Evolutionary conservation across 2,329 filamentous ascomycete species (phyloP).

Genomic region (Xylariaceae sp.): DNA sequence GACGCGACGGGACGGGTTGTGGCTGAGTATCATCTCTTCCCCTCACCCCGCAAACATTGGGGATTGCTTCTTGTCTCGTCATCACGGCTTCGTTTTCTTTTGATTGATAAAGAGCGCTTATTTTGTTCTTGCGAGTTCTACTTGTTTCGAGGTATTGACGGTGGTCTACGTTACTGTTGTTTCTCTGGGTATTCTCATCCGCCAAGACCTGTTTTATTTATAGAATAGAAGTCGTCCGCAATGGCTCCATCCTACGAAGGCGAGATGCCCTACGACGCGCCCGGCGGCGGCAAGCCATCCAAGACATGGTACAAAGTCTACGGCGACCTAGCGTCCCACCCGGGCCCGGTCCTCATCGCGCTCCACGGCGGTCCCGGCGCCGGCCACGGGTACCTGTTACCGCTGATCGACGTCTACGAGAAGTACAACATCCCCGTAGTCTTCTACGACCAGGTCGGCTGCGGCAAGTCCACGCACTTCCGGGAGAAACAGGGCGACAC

Average conservation of each 20-base stretch:
- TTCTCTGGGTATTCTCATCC: no score
- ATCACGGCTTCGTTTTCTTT: no score
- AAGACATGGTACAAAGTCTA: constrained; percentile 17
- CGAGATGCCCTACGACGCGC: background rate
- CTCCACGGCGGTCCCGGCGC: constrained; percentile 32
- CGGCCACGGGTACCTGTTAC: constrained; percentile 58
- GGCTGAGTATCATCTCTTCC: no score
- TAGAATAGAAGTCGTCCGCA: background rate
- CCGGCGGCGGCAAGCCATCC: background rate
- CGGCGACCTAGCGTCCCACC: constrained; percentile 4
- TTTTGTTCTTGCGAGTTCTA: no score
- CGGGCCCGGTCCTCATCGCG: constrained; percentile 31
- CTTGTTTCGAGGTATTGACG: no score
- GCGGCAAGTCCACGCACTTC: constrained; percentile 45
- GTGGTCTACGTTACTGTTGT: no score
- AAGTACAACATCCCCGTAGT: constrained; percentile 26
- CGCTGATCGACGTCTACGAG: constrained; percentile 50
- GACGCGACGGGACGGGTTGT: no score
- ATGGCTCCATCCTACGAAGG: background rate
- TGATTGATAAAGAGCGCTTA: no score
- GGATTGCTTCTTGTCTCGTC: no score
- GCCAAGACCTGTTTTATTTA: no score
- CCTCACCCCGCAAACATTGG: no score
- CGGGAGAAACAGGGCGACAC: constrained; percentile 38
- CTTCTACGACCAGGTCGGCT: constrained; percentile 51